Conservation (phyloP, 768 basidiomycete genomes). For the Phlebiopsis gigantea region DNA sequence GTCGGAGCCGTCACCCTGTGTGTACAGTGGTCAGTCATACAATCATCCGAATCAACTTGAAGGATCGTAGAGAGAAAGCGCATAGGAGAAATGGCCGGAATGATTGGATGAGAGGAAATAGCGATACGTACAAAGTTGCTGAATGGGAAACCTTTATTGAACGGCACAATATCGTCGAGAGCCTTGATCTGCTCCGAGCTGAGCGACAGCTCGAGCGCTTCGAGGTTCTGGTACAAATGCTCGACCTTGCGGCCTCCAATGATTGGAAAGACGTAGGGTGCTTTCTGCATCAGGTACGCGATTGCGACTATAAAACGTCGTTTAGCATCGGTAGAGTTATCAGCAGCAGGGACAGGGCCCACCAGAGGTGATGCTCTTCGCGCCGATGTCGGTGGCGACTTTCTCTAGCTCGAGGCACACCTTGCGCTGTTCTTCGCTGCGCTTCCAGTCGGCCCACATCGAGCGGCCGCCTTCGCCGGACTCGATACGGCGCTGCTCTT, state of each 20-base stretch:
- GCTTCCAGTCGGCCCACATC: slow-evolving; percentile 34
- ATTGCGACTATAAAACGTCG: slow-evolving; percentile 37
- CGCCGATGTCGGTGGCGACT: slow-evolving; percentile 45
- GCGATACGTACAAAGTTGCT: slow-evolving; percentile 28
- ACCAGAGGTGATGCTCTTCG: slow-evolving; percentile 43
- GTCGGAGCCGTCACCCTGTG: slow-evolving; percentile 21
- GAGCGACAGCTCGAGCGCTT: slow-evolving; percentile 44
- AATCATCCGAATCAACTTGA: too few species aligned
- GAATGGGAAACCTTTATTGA: slow-evolving; percentile 43
- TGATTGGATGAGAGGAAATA: too few species aligned
- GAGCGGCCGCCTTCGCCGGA: slow-evolving; percentile 33
- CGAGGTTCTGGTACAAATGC: slow-evolving; percentile 45
- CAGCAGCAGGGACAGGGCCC: slow-evolving; percentile 4
- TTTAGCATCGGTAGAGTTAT: too few species aligned
- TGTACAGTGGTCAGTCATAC: too few species aligned
- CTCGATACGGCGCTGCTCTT: slow-evolving; percentile 27
- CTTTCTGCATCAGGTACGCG: slow-evolving; percentile 50
- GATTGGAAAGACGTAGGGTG: slow-evolving; percentile 47
- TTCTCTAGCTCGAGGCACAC: slow-evolving; percentile 42
- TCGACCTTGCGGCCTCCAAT: slow-evolving; percentile 49
- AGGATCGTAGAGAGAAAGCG: too few species aligned
- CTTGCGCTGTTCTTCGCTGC: slow-evolving; percentile 38
- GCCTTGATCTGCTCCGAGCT: slow-evolving; percentile 39
- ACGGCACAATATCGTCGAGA: slow-evolving; percentile 37
- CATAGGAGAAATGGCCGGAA: too few species aligned